Evolutionary conservation across 2,329 filamentous ascomycete genomes (phyloP), one percentile per base, ranked within the genome.

Genomic region (Didymella segeticola): DNA sequence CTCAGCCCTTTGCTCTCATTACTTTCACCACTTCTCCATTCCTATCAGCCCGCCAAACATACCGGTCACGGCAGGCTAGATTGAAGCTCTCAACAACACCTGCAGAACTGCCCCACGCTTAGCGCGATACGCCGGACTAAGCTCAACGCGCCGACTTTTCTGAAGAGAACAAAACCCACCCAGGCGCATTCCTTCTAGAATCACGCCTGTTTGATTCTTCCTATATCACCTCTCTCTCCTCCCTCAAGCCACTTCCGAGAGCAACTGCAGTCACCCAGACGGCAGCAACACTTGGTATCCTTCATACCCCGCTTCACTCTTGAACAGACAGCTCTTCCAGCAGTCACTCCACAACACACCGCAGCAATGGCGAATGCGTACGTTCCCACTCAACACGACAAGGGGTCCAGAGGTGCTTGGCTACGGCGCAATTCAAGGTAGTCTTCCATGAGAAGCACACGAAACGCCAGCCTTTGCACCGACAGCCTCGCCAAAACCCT

Each of bases 311-410:
- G 54, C 61, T n/a, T 31, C 34, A 42, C 56, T 20, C 50, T 46
- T 47, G 43, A 56, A 41, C 50, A 60, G 33, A 41, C 50, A 60
- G 33, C 52, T 56, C 52, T 46, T 33, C 36, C 33, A 43, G 39
- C 25, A 33, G 43, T 33, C 25, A 37, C 38, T n/a, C 27, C 50
- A 25, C 43, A 29, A 36, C 30, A 53, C 34, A 53, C 52, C 55
- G 51, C 61, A 63, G 76, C 69, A 70, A 87, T 87, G 84, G 83
- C 83, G 53, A 89, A 87, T 74, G 89, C 92, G 76, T 85, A 95
- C 75, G 65, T 68, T 55, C n/a, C n/a, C n/a, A n/a, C n/a, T n/a
- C 25, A 50, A 37, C 23, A 56, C 23, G 30, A 49, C 12, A 20
- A 30, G 12, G 23, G 36, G n/a, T 19, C 31, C 42, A 43, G 39